These are phyloP conservation scores for Brasilioporus rufonigricans DNA, from an alignment of 768 basidiomycete species.

Conservation along the genomic window DNA sequence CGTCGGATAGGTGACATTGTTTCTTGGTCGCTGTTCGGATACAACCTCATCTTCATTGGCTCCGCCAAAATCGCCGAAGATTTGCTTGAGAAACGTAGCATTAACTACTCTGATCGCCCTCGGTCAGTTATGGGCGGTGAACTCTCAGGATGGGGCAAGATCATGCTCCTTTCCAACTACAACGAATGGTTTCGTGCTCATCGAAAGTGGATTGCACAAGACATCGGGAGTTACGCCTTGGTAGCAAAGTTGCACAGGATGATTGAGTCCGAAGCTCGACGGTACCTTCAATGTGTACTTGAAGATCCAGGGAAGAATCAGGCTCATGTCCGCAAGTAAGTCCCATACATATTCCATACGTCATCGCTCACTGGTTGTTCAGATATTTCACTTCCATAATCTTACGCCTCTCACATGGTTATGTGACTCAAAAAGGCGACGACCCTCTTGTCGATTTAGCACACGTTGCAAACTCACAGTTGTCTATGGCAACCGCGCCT, in stretches of 20 bases:
- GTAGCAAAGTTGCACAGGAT: background rate
- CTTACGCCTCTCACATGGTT: no score
- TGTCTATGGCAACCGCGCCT: no score
- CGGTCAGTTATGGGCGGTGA: slow-evolving; percentile 18
- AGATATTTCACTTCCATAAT: no score
- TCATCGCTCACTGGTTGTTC: no score
- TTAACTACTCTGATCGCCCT: slow-evolving; percentile 37
- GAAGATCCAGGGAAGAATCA: background rate
- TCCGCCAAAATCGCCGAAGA: slow-evolving; percentile 41
- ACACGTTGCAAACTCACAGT: no score
- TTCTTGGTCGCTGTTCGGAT: slow-evolving; percentile 7
- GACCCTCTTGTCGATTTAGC: no score
- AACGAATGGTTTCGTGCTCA: slow-evolving; percentile 17
- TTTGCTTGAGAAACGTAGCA: slow-evolving; percentile 45
- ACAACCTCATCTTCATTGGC: slow-evolving; percentile 44
- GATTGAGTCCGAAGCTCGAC: background rate
- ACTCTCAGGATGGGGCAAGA: slow-evolving; percentile 20
- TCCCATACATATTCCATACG: no score
- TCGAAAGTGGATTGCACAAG: slow-evolving; percentile 18
- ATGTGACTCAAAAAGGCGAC: no score
- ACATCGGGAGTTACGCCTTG: background rate
- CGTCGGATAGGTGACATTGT: slow-evolving; percentile 14
- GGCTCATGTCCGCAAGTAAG: slow-evolving; percentile 2
- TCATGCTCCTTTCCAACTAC: slow-evolving; percentile 19
- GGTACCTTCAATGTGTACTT: background rate